Base-by-base conservation (phyloP, 2,329 filamentous ascomycete species). In the Colletotrichum sp. region DNA sequence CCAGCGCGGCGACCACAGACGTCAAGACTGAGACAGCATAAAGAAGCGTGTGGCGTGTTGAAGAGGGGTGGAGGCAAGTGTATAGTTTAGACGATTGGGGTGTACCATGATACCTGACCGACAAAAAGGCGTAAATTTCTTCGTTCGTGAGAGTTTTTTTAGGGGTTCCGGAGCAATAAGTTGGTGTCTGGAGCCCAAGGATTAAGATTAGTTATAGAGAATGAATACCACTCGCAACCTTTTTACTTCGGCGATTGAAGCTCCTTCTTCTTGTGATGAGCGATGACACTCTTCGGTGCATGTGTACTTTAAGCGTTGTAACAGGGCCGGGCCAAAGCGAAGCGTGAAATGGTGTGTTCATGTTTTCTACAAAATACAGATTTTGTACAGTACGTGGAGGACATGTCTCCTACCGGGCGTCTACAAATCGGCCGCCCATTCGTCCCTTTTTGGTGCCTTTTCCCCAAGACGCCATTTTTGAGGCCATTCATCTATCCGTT, bases 91-190 rank as follows among this genome's bases (percentile, higher is more conserved):
- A 76, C 71, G 28, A 76, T 76, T 75, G 64, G 71, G 71, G 39
- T 76, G 74, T 76, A 61, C 39, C 71, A 76, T 76, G 74, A 76
- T 76, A 76, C 74, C 74, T 76, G 74, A 75, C 70, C 64, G 70
- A 75, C 59, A 68, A 73, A 72, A 73, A 75, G 74, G 74, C 72
- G 74, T 74, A 76, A 73, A 68, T 71, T 75, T 67, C 71, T 76
- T 76, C 67, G 48, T 76, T 72, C 30, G 19, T 59, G 30, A 64
- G 71, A 74, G 55, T 59, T 74, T 72, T 73, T 64, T 69, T 28
- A 22, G 34, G 65, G 59, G 67, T 66, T 71, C 64, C 70, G 60
- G 66, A 75, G 71, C 60, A 65, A 32, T 65, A 72, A 75, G 63
- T 25, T 60, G 67, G 72, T 75, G 57, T 69, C 57, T 57, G 73